Evolutionary conservation across 2,329 filamentous ascomycete species (phyloP).

Genomic region (Aphanoascus verrucosus): DNA sequence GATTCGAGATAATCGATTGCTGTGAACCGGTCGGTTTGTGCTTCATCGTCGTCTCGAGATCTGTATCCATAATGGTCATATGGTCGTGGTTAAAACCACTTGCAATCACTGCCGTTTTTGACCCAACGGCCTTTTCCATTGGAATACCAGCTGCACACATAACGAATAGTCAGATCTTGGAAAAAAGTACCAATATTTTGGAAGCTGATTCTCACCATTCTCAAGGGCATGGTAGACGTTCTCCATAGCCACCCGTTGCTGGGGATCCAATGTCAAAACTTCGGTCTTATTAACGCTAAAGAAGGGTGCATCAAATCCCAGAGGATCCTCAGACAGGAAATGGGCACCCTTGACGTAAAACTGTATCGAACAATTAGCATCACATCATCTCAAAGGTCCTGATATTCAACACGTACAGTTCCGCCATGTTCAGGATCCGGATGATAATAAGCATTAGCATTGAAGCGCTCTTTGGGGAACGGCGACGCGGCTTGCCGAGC

Average conservation of each 20-base stretch:
- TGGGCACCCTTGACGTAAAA: slow-evolving; percentile 13
- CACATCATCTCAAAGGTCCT: slow-evolving; percentile 2
- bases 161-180: background rate
- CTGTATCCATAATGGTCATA: slow-evolving; percentile 5
- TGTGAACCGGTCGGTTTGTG: slow-evolving; percentile 19
- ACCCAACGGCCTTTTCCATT: slow-evolving; percentile 8
- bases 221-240: slow-evolving; percentile 18
- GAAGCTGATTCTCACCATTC: slow-evolving; percentile 13
- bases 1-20: slow-evolving; percentile 21
- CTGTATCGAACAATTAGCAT: background rate
- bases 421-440: slow-evolving; percentile 29
- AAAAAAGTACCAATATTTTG: background rate
- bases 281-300: slow-evolving; percentile 15
- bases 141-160: slow-evolving; percentile 14
- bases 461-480: slow-evolving; percentile 23
- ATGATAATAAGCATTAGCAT: slow-evolving; percentile 29
- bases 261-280: slow-evolving; percentile 16
- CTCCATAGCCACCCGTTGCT: slow-evolving; percentile 18
- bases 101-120: slow-evolving; percentile 10
- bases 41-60: slow-evolving; percentile 14
- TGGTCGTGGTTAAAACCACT: slow-evolving; percentile 9
- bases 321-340: slow-evolving; percentile 14
- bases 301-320: slow-evolving; percentile 16
- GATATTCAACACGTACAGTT: slow-evolving; percentile 18
- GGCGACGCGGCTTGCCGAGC: slow-evolving; percentile 3